Conservation (phyloP, 2,329 filamentous ascomycete genomes). For the Zalaria sp. region DNA sequence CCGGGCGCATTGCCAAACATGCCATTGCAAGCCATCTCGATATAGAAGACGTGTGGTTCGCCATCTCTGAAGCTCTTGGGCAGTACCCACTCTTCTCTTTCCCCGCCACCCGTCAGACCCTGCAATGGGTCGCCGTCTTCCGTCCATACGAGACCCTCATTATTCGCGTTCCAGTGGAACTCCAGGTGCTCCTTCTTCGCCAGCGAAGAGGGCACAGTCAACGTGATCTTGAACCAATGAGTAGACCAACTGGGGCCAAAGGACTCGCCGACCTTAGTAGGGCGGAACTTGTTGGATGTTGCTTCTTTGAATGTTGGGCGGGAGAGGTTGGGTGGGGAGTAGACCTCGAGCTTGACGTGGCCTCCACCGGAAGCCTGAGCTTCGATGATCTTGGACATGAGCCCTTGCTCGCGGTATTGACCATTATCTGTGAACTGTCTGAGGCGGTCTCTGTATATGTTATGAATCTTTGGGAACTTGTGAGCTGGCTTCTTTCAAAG, state of each 20-base stretch:
- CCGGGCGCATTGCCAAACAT: slow-evolving; percentile 92
- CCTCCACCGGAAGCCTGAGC: slow-evolving; percentile 52
- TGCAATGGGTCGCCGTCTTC: slow-evolving; percentile 82
- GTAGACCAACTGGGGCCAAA: slow-evolving; percentile 97
- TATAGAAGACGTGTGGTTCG: slow-evolving; percentile 76
- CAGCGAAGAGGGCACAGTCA: slow-evolving; percentile 64
- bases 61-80: slow-evolving; percentile 71
- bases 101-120: slow-evolving; percentile 78
- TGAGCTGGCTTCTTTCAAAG: not conserved
- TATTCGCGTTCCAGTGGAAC: slow-evolving; percentile 90
- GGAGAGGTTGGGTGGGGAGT: slow-evolving; percentile 64
- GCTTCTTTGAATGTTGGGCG: slow-evolving; percentile 83
- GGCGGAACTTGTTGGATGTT: slow-evolving; percentile 50
- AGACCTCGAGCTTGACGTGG: slow-evolving; percentile 73
- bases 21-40: slow-evolving; percentile 97
- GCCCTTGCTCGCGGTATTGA: slow-evolving; percentile 34
- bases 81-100: slow-evolving; percentile 82
- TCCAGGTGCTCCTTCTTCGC: slow-evolving; percentile 70
- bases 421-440: slow-evolving; percentile 65
- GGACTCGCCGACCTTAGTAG: slow-evolving; percentile 58
- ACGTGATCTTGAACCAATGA: slow-evolving; percentile 83
- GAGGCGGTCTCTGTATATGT: slow-evolving; percentile 75
- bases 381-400: slow-evolving; percentile 57
- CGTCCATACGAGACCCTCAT: slow-evolving; percentile 89
- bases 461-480: slow-evolving; percentile 41